These are phyloP conservation scores for Tuber magnatum DNA, from an alignment of 495 filamentous ascomycete genomes.

Conservation along the genomic window DNA sequence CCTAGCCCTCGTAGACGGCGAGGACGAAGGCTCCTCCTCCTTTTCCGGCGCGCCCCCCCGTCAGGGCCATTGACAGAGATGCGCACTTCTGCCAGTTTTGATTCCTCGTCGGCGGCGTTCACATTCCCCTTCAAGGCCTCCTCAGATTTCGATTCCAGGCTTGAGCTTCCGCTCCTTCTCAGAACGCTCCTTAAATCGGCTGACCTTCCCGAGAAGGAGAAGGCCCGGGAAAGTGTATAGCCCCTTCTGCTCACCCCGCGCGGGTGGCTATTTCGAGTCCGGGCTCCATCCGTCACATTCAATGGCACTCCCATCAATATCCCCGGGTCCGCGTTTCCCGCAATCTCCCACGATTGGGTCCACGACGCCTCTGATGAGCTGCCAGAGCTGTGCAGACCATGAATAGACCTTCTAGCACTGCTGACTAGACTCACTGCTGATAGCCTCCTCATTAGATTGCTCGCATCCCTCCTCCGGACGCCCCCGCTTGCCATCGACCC, in stretches of 20 bases:
- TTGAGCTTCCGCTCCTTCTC: neutral
- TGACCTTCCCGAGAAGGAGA: conserved; percentile 22
- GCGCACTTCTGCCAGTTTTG: neutral
- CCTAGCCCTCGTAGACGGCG: neutral
- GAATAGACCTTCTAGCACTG: conserved; percentile 33
- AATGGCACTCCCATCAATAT: conserved; percentile 16
- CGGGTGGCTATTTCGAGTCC: conserved; percentile 1
- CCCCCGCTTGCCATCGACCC: conserved; percentile 23
- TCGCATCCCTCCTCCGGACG: conserved; percentile 29
- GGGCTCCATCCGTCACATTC: conserved; percentile 12
- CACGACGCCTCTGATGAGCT: conserved; percentile 29
- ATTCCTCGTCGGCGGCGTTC: neutral
- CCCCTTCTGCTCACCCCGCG: conserved; percentile 19
- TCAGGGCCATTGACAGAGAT: neutral
- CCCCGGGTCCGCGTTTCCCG: conserved; percentile 9
- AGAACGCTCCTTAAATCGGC: neutral
- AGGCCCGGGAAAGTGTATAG: conserved; percentile 23
- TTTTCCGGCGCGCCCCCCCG: neutral
- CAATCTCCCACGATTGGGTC: conserved; percentile 22
- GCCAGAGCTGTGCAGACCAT: conserved; percentile 33
- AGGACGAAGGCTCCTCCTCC: neutral
- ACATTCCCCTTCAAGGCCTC: neutral
- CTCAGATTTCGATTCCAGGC: neutral
- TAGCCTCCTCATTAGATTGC: conserved; percentile 31
- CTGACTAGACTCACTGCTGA: conserved; percentile 34